Percentiles rank a stretch among this genome's conserved stretches.
Evolutionary conservation across 768 basidiomycete species (phyloP).

Genomic region (Xerocomus potaroensis): DNA sequence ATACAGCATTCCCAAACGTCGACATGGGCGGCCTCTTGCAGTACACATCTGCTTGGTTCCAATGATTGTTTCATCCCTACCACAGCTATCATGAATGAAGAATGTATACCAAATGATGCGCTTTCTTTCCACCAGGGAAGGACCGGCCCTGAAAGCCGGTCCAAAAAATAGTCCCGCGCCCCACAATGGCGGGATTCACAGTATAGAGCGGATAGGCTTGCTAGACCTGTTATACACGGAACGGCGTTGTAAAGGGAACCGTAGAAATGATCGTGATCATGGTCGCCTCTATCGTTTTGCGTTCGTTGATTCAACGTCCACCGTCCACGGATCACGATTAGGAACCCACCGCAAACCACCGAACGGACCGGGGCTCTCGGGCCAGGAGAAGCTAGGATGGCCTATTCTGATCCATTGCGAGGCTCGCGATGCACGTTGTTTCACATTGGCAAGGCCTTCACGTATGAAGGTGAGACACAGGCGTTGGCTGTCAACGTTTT

Average conservation of each 20-base stretch:
- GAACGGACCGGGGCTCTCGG: not conserved
- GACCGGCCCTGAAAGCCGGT: not conserved
- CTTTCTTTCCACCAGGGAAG: not conserved
- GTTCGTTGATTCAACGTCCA: conserved; percentile 2
- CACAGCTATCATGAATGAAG: not conserved
- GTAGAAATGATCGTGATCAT: not conserved
- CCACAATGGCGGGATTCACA: no score
- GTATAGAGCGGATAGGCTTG: conserved; percentile 6
- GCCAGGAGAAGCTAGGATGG: no score
- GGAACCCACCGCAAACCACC: not conserved
- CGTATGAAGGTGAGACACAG: not conserved
- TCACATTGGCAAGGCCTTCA: not conserved
- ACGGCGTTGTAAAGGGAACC: conserved; percentile 5
- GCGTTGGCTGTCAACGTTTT: not conserved
- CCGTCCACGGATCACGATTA: conserved; percentile 17
- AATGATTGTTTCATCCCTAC: not conserved
- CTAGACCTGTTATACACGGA: not conserved
- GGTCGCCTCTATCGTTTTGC: not conserved
- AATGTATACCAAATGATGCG: not conserved
- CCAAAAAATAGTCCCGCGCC: no score
- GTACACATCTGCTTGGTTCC: not conserved
- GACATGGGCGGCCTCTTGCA: conserved; percentile 1
- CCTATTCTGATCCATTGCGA: no score
- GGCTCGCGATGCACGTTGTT: not conserved
- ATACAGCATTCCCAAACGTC: not conserved